These are phyloP conservation scores for Sclerotinia trifoliorum DNA, from an alignment of 2,329 filamentous ascomycete species.

Conservation along the genomic window DNA sequence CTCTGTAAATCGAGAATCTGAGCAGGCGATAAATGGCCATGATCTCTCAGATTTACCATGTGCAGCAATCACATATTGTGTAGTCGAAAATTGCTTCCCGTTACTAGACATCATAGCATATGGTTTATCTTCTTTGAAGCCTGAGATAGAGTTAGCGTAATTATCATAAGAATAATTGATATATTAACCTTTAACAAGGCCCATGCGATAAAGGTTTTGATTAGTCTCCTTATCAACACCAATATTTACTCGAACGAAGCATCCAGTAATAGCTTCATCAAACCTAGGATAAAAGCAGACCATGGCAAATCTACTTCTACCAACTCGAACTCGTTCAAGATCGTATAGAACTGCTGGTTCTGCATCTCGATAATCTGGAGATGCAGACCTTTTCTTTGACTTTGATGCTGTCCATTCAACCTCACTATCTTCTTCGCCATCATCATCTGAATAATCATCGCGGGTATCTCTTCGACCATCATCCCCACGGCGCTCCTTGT, in stretches of 20 bases:
- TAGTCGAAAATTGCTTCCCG: slow-evolving; percentile 76
- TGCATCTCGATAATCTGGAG: slow-evolving; percentile 48
- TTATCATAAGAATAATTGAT: neutral
- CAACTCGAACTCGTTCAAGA: slow-evolving; percentile 78
- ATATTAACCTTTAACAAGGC: slow-evolving; percentile 73
- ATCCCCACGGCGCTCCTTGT: slow-evolving; percentile 53
- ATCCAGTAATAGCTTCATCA: slow-evolving; percentile 75
- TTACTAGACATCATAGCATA: slow-evolving; percentile 77
- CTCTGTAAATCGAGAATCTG: slow-evolving; percentile 81
- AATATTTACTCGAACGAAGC: slow-evolving; percentile 81
- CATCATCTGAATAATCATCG: slow-evolving; percentile 56
- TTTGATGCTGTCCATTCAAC: slow-evolving; percentile 69
- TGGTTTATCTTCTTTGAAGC: slow-evolving; percentile 73
- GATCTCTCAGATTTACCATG: slow-evolving; percentile 81
- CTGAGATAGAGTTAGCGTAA: slow-evolving; percentile 47
- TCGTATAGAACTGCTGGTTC: slow-evolving; percentile 75
- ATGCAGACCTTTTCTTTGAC: slow-evolving; percentile 48
- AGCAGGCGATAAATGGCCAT: slow-evolving; percentile 89
- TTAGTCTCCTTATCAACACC: slow-evolving; percentile 73
- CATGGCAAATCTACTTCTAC: slow-evolving; percentile 80
- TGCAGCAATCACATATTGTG: slow-evolving; percentile 78
- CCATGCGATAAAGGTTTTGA: slow-evolving; percentile 81
- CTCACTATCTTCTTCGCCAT: slow-evolving; percentile 72
- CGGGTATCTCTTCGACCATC: slow-evolving; percentile 46
- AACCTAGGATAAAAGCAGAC: slow-evolving; percentile 94